Percentiles rank a stretch among this genome's conserved stretches.
Conservation (phyloP, 768 basidiomycete genomes). For the Calocera cornea region DNA sequence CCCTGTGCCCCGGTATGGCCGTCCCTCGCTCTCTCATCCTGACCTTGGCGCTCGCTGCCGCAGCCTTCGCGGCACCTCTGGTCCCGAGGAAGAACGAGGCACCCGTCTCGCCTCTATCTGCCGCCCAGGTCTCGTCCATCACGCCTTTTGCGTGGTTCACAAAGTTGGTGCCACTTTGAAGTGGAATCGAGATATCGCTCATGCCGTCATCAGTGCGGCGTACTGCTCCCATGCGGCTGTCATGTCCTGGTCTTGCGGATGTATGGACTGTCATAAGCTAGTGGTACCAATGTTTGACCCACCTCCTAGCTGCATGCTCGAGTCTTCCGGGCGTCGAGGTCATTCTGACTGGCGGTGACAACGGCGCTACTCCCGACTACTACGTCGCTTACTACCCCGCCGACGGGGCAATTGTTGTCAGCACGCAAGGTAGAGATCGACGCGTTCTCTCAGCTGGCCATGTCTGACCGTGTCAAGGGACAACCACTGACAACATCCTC, state of each 20-base stretch:
- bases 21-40: background rate
- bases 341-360: background rate
- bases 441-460: too few relatives aligned
- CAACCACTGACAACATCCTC: background rate
- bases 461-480: constrained; percentile 2
- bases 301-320: background rate
- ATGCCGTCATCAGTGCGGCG: background rate
- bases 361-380: background rate
- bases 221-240: background rate
- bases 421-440: too few relatives aligned
- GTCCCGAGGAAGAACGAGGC: background rate
- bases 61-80: background rate
- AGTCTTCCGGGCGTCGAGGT: background rate
- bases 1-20: background rate
- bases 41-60: background rate
- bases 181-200: background rate
- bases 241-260: background rate
- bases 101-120: background rate
- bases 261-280: background rate
- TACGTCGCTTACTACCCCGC: background rate
- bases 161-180: background rate
- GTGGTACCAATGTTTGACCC: background rate
- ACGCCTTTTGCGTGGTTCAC: background rate
- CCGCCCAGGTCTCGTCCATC: background rate
- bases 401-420: background rate